A percentile compares a stretch with the other conserved stretches of the same genome.
Conservation (phyloP, 2,329 filamentous ascomycete genomes). For the Ophiocordyceps camponoti-rufipedis region DNA sequence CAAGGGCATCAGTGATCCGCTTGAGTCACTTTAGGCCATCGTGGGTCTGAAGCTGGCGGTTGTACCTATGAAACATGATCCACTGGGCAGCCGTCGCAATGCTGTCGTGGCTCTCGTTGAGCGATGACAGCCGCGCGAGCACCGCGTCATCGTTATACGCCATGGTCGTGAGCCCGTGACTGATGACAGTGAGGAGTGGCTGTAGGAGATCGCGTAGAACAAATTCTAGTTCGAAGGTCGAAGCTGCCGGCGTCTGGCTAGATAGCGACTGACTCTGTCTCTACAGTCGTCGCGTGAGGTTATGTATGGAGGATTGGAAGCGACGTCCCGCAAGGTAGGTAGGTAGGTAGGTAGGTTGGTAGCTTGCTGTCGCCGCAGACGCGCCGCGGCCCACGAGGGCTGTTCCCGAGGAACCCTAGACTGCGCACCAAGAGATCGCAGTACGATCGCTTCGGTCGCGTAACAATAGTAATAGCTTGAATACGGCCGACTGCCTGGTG, state of each 20-base stretch:
- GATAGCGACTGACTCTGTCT: not conserved
- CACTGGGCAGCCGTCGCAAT: constrained; percentile 94
- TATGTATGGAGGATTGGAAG: not conserved
- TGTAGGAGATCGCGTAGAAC: not conserved
- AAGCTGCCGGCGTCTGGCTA: not conserved
- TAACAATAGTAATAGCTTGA: not conserved
- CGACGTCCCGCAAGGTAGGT: not conserved
- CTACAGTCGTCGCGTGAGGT: not conserved
- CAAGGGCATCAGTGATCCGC: not conserved
- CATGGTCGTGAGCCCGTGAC: constrained; percentile 31
- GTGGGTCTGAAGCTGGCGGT: not conserved
- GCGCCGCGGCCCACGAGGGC: not conserved
- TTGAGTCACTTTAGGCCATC: not conserved
- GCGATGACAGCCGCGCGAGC: constrained; percentile 78
- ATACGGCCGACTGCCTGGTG: not conserved
- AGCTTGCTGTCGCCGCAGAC: not conserved
- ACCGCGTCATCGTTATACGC: constrained; percentile 93
- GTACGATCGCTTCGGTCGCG: not conserved
- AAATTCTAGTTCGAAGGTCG: not conserved
- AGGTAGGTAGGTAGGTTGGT: not conserved
- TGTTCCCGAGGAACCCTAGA: not conserved
- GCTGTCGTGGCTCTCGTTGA: constrained; percentile 95
- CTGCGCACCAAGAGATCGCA: not conserved
- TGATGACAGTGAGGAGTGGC: not conserved
- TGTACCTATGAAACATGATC: constrained; percentile 97